Percentiles rank a stretch among this genome's conserved stretches.
Conservation (phyloP, 306 rosid species). For the Albizia julibrissin region DNA sequence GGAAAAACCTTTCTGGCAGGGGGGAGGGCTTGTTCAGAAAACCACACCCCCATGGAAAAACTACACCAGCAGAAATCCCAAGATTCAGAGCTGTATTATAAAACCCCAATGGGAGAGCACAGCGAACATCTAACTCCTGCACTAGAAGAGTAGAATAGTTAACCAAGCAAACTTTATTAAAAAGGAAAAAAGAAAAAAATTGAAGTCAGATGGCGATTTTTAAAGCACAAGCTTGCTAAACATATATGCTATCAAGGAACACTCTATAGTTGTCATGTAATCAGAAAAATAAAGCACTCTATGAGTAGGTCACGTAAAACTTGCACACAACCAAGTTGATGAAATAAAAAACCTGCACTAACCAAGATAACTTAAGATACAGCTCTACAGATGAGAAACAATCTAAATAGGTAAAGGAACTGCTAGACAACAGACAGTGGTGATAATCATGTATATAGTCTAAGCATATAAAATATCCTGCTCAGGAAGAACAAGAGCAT, state of each 20-base stretch:
- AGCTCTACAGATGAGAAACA: slow-evolving; percentile 9
- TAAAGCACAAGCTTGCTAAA: slow-evolving; percentile 4
- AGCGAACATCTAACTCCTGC: slow-evolving; percentile 93
- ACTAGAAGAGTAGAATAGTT: slow-evolving; percentile 36
- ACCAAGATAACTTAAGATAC: slow-evolving; percentile 10
- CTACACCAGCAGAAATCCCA: slow-evolving; percentile 80
- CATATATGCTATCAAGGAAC: slow-evolving; percentile 4
- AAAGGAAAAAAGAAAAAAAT: neutral
- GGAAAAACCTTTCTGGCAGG: slow-evolving; percentile 87
- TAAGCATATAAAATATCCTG: slow-evolving; percentile 12
- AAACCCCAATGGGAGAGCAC: slow-evolving; percentile 82
- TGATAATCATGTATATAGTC: slow-evolving; percentile 11
- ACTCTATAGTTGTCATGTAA: slow-evolving; percentile 6
- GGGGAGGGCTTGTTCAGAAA: slow-evolving; percentile 82
- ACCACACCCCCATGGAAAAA: slow-evolving; percentile 89
- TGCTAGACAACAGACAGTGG: neutral
- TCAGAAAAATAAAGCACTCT: slow-evolving; percentile 14
- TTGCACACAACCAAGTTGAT: slow-evolving; percentile 6
- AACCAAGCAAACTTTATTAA: slow-evolving; percentile 18
- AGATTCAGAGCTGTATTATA: slow-evolving; percentile 82
- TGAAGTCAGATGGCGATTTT: neutral
- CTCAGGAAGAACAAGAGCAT: neutral
- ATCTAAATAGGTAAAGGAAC: neutral
- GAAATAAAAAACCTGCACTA: slow-evolving; percentile 1
- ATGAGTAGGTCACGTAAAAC: slow-evolving; percentile 19